A percentile compares a stretch with the other conserved stretches of the same genome.
phyloP scores from a whole-genome alignment of 1,284 basidiomycete genomes.

The Marasmius fiardii region DNA sequence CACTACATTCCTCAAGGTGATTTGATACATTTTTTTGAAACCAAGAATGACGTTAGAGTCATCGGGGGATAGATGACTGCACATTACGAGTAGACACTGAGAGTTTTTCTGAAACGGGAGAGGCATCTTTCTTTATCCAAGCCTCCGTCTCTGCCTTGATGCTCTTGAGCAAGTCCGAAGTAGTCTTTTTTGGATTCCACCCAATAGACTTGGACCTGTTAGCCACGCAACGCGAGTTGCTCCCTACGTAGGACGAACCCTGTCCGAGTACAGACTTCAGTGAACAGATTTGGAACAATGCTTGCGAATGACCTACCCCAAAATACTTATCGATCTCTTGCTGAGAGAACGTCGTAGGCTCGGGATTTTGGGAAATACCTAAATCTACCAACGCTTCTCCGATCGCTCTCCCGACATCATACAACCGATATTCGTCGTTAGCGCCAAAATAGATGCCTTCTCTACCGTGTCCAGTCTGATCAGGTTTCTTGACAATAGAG shows the following conservation, averaged over 20 bases:
- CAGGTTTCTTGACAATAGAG: conserved; percentile 5
- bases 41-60: too few relatives aligned
- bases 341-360: conserved; percentile 34
- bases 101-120: not conserved
- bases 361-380: conserved; percentile 24
- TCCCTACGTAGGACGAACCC: conserved; percentile 20
- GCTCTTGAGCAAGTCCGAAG: conserved; percentile 29
- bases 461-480: conserved; percentile 35
- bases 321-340: conserved; percentile 34
- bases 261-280: not conserved
- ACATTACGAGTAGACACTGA: too few relatives aligned
- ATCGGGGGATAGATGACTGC: too few relatives aligned
- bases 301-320: conserved; percentile 18
- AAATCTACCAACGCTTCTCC: conserved; percentile 24
- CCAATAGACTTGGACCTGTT: conserved; percentile 38
- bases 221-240: conserved; percentile 38
- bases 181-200: conserved; percentile 31
- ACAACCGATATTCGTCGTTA: conserved; percentile 40
- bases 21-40: too few relatives aligned
- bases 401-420: conserved; percentile 25
- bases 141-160: conserved; percentile 27
- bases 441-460: conserved; percentile 51
- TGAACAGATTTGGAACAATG: too few relatives aligned
- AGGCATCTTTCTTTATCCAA: not conserved
- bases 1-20: too few relatives aligned